These are phyloP conservation scores for Dacryopinax spathularia DNA, from an alignment of 768 basidiomycete species.

Conservation along the genomic window DNA sequence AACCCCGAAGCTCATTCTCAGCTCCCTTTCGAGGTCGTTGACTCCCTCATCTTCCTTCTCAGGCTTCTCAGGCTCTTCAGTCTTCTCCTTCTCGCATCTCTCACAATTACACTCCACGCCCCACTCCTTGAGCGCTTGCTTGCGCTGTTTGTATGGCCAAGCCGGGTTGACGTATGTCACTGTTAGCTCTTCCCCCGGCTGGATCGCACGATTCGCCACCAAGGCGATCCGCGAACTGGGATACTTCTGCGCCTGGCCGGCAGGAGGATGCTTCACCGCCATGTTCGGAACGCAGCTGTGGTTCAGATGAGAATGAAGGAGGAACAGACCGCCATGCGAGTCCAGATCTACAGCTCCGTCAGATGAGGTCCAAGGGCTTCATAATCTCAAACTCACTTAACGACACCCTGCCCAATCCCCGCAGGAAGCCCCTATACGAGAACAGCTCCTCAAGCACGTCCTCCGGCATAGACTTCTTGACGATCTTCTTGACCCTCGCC, in stretches of 20 bases:
- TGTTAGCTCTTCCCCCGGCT: conserved; percentile 55
- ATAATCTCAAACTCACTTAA: conserved; percentile 43
- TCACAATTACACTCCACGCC: neutral
- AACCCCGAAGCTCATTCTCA: neutral
- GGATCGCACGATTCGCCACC: conserved; percentile 50
- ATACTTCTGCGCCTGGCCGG: conserved; percentile 41
- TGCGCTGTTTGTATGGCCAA: neutral
- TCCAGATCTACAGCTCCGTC: conserved; percentile 44
- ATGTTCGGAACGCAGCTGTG: conserved; percentile 71
- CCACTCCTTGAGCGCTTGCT: neutral
- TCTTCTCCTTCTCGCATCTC: neutral
- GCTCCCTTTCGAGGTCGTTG: neutral
- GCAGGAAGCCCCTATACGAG: conserved; percentile 60
- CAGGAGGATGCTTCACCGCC: conserved; percentile 46
- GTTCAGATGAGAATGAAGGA: conserved; percentile 75
- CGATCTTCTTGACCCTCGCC: conserved; percentile 29
- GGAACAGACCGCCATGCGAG: conserved; percentile 74
- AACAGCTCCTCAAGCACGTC: conserved; percentile 49
- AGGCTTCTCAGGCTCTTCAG: neutral
- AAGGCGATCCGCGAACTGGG: conserved; percentile 62
- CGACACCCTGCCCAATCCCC: conserved; percentile 60
- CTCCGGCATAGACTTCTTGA: conserved; percentile 24
- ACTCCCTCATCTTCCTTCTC: neutral
- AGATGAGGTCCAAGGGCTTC: neutral
- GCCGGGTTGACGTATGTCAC: conserved; percentile 67